phyloP scores from a whole-genome alignment of 2,329 filamentous ascomycete genomes.

The Didymella sp. region DNA sequence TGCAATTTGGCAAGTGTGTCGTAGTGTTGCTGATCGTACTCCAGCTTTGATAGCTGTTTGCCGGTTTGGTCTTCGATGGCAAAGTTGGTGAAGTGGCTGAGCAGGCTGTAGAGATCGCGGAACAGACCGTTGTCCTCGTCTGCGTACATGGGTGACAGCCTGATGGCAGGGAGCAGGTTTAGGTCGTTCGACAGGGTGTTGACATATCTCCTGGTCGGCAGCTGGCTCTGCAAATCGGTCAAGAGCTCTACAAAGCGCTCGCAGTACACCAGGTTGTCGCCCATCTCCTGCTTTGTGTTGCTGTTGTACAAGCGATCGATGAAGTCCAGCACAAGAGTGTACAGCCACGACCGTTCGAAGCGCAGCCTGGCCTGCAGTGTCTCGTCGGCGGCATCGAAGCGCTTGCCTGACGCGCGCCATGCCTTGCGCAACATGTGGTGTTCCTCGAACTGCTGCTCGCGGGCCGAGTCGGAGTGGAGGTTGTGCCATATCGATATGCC shows the following conservation, averaged over 20 bases:
- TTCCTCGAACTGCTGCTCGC: conserved; percentile 76
- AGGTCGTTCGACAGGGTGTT: conserved; percentile 87
- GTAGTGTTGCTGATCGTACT: conserved; percentile 83
- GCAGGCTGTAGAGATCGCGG: conserved; percentile 78
- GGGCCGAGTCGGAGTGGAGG: conserved; percentile 75
- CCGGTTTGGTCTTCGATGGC: conserved; percentile 91
- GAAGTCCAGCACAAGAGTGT: conserved; percentile 84
- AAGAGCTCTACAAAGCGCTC: conserved; percentile 93
- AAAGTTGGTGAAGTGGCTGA: conserved; percentile 87
- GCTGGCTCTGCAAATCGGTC: conserved; percentile 87
- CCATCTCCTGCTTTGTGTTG: conserved; percentile 50
- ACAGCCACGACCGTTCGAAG: conserved; percentile 95
- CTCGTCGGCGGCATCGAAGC: conserved; percentile 87
- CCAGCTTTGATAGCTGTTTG: conserved; percentile 71
- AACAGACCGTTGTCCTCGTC: conserved; percentile 77
- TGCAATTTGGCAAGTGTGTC: conserved; percentile 79
- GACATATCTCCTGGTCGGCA: conserved; percentile 92
- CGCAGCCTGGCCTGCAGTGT: conserved; percentile 77
- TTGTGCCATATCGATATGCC: conserved; percentile 97
- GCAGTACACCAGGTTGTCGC: conserved; percentile 76
- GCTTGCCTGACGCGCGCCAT: conserved; percentile 86
- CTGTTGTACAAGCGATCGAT: conserved; percentile 71
- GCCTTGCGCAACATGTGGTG: conserved; percentile 80
- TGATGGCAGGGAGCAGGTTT: conserved; percentile 79
- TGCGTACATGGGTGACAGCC: conserved; percentile 78